phyloP scores from a whole-genome alignment of 345 rosid genomes.

The Gossypium ekmanianum region DNA sequence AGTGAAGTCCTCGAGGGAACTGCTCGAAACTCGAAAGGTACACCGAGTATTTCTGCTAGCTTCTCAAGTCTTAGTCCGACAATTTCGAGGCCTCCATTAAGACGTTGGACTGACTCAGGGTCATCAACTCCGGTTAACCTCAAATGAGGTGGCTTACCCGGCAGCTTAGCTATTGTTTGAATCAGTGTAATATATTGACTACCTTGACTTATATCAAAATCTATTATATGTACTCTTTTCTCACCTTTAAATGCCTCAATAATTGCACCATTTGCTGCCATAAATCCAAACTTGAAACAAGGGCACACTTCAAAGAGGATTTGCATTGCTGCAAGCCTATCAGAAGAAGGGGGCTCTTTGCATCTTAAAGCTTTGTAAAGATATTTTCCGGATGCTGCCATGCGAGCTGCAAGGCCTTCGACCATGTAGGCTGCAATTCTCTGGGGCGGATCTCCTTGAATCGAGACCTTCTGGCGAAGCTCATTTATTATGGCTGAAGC shows the following conservation, averaged over 20 bases:
- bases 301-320: constrained; percentile 96
- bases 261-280: constrained; percentile 88
- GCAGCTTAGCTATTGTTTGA: constrained; percentile 49
- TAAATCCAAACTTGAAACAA: constrained; percentile 87
- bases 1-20: constrained; percentile 66
- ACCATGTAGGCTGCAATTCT: constrained; percentile 98
- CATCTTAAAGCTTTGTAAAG: constrained; percentile 86
- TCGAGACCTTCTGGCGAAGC: constrained; percentile 71
- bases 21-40: constrained; percentile 66
- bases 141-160: constrained; percentile 50
- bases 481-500: constrained; percentile 65
- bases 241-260: constrained; percentile 70
- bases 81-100: constrained; percentile 62
- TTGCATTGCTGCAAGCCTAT: constrained; percentile 98
- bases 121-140: constrained; percentile 92
- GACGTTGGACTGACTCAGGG: constrained; percentile 92
- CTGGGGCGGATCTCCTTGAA: constrained; percentile 92
- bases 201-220: constrained; percentile 93
- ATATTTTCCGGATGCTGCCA: constrained; percentile 87
- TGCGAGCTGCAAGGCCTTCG: constrained; percentile 93
- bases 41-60: constrained; percentile 54
- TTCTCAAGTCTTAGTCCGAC: constrained; percentile 83
- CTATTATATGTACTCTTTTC: constrained; percentile 73
- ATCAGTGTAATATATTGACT: constrained; percentile 87
- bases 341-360: constrained; percentile 94